phyloP scores from a whole-genome alignment of 306 rosid genomes.

The Lupinus albus region DNA sequence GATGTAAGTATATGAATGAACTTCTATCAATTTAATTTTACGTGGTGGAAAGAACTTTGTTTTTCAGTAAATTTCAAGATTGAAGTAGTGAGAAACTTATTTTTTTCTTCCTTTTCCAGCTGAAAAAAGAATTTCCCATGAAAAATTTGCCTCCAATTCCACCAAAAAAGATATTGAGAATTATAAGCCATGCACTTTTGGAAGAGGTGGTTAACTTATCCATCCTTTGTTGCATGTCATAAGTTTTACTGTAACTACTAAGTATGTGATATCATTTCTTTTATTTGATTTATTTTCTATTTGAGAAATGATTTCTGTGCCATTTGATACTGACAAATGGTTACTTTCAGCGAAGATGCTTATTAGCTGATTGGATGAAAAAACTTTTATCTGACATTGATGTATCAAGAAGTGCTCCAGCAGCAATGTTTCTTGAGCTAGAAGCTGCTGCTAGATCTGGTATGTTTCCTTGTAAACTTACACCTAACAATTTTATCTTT shows the following conservation, averaged over 20 bases:
- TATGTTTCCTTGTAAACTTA: slow-evolving; percentile 51
- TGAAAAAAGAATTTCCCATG: slow-evolving; percentile 64
- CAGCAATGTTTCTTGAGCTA: slow-evolving; percentile 87
- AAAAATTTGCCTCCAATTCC: slow-evolving; percentile 79
- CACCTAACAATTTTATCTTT: slow-evolving; percentile 7
- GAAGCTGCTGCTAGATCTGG: slow-evolving; percentile 96
- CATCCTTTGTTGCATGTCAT: slow-evolving; percentile 26
- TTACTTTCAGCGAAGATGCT: slow-evolving; percentile 72
- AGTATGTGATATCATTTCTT: background rate
- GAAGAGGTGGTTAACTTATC: slow-evolving; percentile 65
- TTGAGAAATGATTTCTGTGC: background rate
- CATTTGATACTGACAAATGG: slow-evolving; percentile 40
- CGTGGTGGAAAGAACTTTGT: background rate
- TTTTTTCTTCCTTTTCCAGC: slow-evolving; percentile 51
- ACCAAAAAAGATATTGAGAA: slow-evolving; percentile 67
- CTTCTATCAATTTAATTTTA: background rate
- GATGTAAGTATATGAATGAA: slow-evolving; percentile 55
- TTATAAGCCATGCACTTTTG: slow-evolving; percentile 54
- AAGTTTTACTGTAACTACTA: background rate
- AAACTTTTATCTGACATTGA: slow-evolving; percentile 81
- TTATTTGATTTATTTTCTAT: background rate
- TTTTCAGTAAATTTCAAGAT: slow-evolving; percentile 1
- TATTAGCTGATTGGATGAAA: slow-evolving; percentile 83
- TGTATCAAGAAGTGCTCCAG: slow-evolving; percentile 79
- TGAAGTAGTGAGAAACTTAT: slow-evolving; percentile 15